Base-by-base conservation (phyloP, 208 protist species). In the Crithidia sp. region DNA sequence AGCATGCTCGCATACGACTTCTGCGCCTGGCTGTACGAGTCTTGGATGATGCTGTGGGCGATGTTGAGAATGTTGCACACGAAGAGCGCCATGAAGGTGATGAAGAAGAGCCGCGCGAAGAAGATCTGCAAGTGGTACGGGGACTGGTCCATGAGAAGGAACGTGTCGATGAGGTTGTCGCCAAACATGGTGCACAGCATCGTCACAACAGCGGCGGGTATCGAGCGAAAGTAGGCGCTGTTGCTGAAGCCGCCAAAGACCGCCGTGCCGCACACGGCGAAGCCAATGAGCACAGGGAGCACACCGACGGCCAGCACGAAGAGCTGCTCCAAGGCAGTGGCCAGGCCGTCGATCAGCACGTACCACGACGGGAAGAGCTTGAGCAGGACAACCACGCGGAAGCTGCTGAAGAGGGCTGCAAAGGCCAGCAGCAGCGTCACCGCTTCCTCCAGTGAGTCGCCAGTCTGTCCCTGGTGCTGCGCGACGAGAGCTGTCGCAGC, bases 51-150 rank as follows among this genome's bases (percentile, higher is more conserved):
- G 59, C 78, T 91, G 67, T 85, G 78, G 7, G 86, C 86, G 16
- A 91, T 79, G 77, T 77, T 87, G 57, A 88, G 76, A 13, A 88
- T 79, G 60, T 75, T 91, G 61, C 83, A 88, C 59, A 91, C 83
- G 68, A 88, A 88, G 43, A 91, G 74, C 5, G 76, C 54, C 7
- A 91, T 67, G 58, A 88, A 91, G 10, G 79, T 84, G 36, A 74
- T 45, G 47, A 91, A 71, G 59, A 88, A 91, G 28, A 91, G 16
- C 5, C 83, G 77, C 36, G 63, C 75, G 49, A 83, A 84, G 40
- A 84, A 40, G 2, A 84, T 56, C 58, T 88, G 81, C 44, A 88
- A 59, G 74, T 62, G 71, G 61, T 79, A 71, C 40, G 64, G 55
- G 7, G 77, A 88, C 61, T 88, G 73, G 67, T 91, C 86, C 69